These are phyloP conservation scores for Tagetes patula DNA, from an alignment of 129 eudicot genomes.

Conservation along the genomic window DNA sequence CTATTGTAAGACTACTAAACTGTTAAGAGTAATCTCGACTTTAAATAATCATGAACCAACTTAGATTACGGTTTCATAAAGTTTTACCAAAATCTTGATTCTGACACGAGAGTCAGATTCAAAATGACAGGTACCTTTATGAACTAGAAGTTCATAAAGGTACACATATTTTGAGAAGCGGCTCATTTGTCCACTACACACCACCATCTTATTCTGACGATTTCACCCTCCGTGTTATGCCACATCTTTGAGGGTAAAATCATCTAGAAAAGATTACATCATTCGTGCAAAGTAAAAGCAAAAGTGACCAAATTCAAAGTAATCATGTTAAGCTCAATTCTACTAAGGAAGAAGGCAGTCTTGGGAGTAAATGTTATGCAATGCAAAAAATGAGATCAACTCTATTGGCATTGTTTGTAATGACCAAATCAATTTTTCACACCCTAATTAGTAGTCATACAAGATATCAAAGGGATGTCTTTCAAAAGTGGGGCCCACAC, in stretches of 20 bases:
- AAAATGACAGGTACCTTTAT: neutral
- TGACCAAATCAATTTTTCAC: constrained; percentile 13
- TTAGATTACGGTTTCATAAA: neutral
- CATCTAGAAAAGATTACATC: neutral
- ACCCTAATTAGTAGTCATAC: constrained; percentile 24
- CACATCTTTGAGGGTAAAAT: constrained; percentile 2
- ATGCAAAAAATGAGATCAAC: constrained; percentile 23
- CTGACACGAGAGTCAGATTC: neutral
- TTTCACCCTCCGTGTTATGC: neutral
- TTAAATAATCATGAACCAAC: neutral
- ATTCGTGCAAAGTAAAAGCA: neutral
- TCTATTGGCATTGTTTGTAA: constrained; percentile 18
- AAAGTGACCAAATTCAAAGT: neutral
- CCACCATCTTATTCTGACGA: neutral
- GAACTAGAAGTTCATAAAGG: neutral
- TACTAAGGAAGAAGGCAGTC: neutral
- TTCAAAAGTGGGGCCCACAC: constrained; percentile 24
- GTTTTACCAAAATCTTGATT: neutral
- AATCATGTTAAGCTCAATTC: neutral
- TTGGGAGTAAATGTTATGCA: constrained; percentile 9
- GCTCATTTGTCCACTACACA: neutral
- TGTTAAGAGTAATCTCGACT: neutral
- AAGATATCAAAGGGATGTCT: constrained; percentile 15
- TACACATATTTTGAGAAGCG: neutral
- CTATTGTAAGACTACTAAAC: neutral